Percentiles rank a stretch among this genome's conserved stretches.
phyloP scores from a whole-genome alignment of 2,329 filamentous ascomycete genomes.

The Fusarium sp. region DNA sequence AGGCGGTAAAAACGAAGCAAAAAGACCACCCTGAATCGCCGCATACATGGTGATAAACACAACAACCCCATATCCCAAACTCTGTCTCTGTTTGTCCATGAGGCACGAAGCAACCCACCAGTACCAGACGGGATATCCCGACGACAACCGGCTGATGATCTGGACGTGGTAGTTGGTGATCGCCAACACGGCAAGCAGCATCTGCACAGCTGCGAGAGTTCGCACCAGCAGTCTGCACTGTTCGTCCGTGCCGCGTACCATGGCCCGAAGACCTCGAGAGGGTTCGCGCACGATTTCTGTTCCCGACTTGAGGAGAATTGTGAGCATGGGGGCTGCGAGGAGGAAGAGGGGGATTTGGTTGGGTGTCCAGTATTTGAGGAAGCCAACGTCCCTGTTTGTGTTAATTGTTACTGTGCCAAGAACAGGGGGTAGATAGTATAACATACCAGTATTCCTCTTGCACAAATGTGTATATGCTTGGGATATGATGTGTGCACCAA shows the following conservation, averaged over 20 bases:
- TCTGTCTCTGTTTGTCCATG: conserved; percentile 50
- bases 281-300: conserved; percentile 54
- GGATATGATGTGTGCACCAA: conserved; percentile 82
- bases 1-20: conserved; percentile 91
- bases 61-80: conserved; percentile 60
- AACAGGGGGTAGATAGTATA: conserved; percentile 47
- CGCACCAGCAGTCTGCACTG: conserved; percentile 55
- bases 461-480: conserved; percentile 93
- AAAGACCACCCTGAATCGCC: conserved; percentile 84
- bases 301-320: conserved; percentile 72
- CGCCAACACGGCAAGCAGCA: conserved; percentile 77
- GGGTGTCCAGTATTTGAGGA: conserved; percentile 90
- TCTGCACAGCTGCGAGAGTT: conserved; percentile 78
- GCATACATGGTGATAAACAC: conserved; percentile 85
- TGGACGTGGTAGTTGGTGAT: conserved; percentile 91
- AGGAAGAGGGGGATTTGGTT: conserved; percentile 90
- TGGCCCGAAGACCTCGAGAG: conserved; percentile 12
- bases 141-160: conserved; percentile 90
- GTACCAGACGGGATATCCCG: conserved; percentile 91
- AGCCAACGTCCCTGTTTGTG: conserved; percentile 80
- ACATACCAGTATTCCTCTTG: conserved; percentile 90
- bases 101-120: conserved; percentile 76
- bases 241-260: conserved; percentile 15
- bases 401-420: conserved; percentile 37
- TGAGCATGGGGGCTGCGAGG: conserved; percentile 82